These are phyloP conservation scores for Trichoderma afroharzianum DNA, from an alignment of 2,329 filamentous ascomycete species.

Conservation along the genomic window DNA sequence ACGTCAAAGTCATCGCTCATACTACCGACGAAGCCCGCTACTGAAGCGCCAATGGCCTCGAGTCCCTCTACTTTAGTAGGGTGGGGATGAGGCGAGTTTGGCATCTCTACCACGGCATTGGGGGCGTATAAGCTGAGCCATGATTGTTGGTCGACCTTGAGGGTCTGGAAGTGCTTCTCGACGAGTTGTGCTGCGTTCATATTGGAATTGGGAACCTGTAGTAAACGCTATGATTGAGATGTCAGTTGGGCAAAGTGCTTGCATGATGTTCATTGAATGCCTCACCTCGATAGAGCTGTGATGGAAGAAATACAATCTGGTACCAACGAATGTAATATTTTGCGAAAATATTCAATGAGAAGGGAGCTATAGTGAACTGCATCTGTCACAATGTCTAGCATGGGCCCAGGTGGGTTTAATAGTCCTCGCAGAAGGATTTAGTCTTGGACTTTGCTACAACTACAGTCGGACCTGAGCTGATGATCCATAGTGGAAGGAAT, in stretches of 20 bases:
- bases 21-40: not conserved
- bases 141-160: not conserved
- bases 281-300: not conserved
- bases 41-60: not conserved
- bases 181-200: not conserved
- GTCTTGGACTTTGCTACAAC: not conserved
- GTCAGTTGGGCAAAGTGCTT: not conserved
- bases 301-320: not conserved
- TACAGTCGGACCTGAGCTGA: not conserved
- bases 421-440: not conserved
- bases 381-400: not conserved
- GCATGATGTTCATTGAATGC: not conserved
- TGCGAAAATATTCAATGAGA: not conserved
- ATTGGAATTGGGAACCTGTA: not conserved
- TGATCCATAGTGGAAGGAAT: not conserved
- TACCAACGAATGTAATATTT: not conserved
- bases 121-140: not conserved
- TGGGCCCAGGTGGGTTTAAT: not conserved
- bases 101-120: not conserved
- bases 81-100: not conserved
- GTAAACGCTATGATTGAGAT: no score
- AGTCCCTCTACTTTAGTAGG: not conserved
- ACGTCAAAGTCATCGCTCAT: not conserved
- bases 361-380: no score
- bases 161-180: not conserved